Evolutionary conservation across 192 early-diverging fungal species (phyloP), one percentile per base, ranked within the genome.

Genomic region (Phycomyces nitens): DNA sequence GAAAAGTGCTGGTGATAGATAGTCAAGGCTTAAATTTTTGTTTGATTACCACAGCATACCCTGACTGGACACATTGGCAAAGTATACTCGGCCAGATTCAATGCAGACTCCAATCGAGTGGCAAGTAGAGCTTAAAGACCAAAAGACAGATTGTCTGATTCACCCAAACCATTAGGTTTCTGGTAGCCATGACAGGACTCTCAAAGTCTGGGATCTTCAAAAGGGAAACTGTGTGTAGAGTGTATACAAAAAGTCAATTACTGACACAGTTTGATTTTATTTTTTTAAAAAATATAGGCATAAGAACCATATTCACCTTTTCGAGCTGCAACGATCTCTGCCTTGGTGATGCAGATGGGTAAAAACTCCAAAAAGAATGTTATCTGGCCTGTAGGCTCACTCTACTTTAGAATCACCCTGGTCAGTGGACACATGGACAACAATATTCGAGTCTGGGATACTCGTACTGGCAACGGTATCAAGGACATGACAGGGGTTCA

Each of bases 371-470:
- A n/a, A n/a, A n/a, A n/a, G n/a, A n/a, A n/a, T n/a, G n/a, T n/a
- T n/a, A n/a, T n/a, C n/a, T n/a, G n/a, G n/a, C n/a, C n/a, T n/a
- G n/a, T n/a, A n/a, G n/a, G n/a, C n/a, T n/a, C n/a, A n/a, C n/a
- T n/a, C n/a, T n/a, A n/a, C 18, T 51, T 68, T 65, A 89, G 89
- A 41, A 71, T 86, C 16, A 82, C 91, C 7, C 84, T 97, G 53
- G 89, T 88, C 16, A 94, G 91, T 61, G 97, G 94, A 11, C 97
- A 99, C 75, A 74, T 99, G 60, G 95, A 99, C 76, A 93, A 92
- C 66, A 95, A 87, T 64, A 64, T 99, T 54, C 84, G 95, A 23
- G 73, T 97, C 10, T 99, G 95, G 94, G 95, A 99, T 76, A 84
- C 88, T 18, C 77, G 84, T 27, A 81, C 87, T 0, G 94, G 92